Base-by-base conservation (phyloP, 129 eudicot species). In the Escallonia herrerae region DNA sequence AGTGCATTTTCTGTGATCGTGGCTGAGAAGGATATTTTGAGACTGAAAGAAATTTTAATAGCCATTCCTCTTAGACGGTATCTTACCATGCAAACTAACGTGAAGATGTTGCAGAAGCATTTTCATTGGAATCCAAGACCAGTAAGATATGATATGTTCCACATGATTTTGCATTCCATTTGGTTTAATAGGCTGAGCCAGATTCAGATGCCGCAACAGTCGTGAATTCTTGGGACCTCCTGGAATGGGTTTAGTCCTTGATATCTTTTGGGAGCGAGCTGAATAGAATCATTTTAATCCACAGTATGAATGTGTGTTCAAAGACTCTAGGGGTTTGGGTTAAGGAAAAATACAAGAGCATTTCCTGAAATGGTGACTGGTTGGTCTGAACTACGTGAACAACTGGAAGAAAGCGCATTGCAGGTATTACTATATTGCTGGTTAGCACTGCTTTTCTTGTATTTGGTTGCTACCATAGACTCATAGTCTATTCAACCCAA, bases 131-230 rank as follows among this genome's bases (percentile, higher is more conserved):
- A 93, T 50, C 74, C 66, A 2, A 63, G 46, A 41, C 96, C 98
- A 0, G 75, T 83, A 10, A 78, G 74, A 61, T 93, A 85, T 61
- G 98, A 93, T 84, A 38, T 93, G 71, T 93, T 93, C 63, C 90
- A 93, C 67, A 88, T 93, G 96, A 93, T 93, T 55, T 68, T 93
- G 55, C 95, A 93, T 78, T 93, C 98, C 2, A 73, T 93, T 7
- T 93, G 98, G 98, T 56, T 74, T 45, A 83, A 84, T 56, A 82
- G 96, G 79, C 83, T 93, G 39, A 88, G 80, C 70, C 91, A 83
- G 78, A 51, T 93, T 77, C 91, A 87, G 65, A 56, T 71, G 15
- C 60, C 68, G 2, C 52, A 57, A 15, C n/a, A 67, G 8, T 57
- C 75, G 9, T 79, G 71, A 67, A 0, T 22, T 60, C 38, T 9